These are phyloP conservation scores for Meyerozyma carpophila DNA, from an alignment of 1,139 yeast genomes.

Conservation along the genomic window DNA sequence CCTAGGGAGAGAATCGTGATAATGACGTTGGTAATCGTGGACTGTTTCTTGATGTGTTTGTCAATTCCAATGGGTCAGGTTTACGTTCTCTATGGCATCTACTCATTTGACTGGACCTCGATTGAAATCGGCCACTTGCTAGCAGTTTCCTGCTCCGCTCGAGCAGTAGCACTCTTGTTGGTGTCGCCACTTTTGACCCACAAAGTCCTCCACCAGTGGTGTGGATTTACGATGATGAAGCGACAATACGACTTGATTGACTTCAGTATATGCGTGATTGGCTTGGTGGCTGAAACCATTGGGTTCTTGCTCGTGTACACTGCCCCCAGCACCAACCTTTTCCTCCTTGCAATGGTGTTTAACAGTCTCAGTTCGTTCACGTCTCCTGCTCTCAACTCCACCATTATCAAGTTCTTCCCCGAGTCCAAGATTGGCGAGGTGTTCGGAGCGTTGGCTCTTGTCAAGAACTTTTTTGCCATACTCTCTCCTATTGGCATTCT, in stretches of 20 bases:
- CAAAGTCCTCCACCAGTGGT: slow-evolving; percentile 17
- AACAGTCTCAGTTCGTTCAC: slow-evolving; percentile 37
- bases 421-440: slow-evolving; percentile 46
- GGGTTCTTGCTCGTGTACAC: slow-evolving; percentile 29
- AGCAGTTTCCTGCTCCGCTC: slow-evolving; percentile 46
- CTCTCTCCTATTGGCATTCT: slow-evolving; percentile 35
- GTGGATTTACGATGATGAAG: slow-evolving; percentile 9
- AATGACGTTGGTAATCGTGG: slow-evolving; percentile 41
- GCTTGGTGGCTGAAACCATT: slow-evolving; percentile 31
- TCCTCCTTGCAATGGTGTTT: slow-evolving; percentile 14
- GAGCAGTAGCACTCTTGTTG: slow-evolving; percentile 28
- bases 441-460: slow-evolving; percentile 43
- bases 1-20: slow-evolving; percentile 28
- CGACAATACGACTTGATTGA: slow-evolving; percentile 52
- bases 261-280: slow-evolving; percentile 27
- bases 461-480: slow-evolving; percentile 34
- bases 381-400: slow-evolving; percentile 46
- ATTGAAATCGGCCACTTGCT: slow-evolving; percentile 55
- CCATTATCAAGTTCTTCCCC: slow-evolving; percentile 47
- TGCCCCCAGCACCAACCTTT: slow-evolving; percentile 5
- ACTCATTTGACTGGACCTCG: slow-evolving; percentile 54
- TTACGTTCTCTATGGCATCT: slow-evolving; percentile 53
- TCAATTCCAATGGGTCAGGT: slow-evolving; percentile 39
- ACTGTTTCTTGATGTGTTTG: slow-evolving; percentile 35
- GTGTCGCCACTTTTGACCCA: slow-evolving; percentile 31